A percentile compares a stretch with the other conserved stretches of the same genome.
Conservation (phyloP, 805 yeast species). For the Kuraishia cidri region DNA sequence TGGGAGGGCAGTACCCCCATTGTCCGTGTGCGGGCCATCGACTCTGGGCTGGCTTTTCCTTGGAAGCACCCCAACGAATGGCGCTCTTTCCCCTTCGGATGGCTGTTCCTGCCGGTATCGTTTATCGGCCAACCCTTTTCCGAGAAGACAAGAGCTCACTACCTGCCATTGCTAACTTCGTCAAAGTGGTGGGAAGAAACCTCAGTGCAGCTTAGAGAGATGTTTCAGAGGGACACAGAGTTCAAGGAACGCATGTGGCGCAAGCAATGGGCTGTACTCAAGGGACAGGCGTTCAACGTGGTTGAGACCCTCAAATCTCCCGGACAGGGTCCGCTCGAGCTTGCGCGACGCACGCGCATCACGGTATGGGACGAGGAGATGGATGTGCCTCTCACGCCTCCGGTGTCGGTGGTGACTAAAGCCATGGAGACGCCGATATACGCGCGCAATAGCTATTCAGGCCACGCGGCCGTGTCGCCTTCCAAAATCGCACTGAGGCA, state of each 20-base stretch:
- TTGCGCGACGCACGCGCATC: slow-evolving; percentile 49
- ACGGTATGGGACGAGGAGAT: slow-evolving; percentile 53
- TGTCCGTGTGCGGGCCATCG: slow-evolving; percentile 61
- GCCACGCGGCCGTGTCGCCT: too few species aligned
- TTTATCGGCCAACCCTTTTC: slow-evolving; percentile 65
- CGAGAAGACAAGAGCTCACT: slow-evolving; percentile 42
- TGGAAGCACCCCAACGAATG: slow-evolving; percentile 82
- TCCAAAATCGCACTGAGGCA: too few species aligned
- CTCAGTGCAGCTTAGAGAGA: slow-evolving; percentile 30
- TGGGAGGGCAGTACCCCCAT: slow-evolving; percentile 28
- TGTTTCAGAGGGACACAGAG: slow-evolving; percentile 48
- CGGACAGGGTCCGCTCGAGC: slow-evolving; percentile 59
- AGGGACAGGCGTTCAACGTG: slow-evolving; percentile 73
- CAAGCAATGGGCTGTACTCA: slow-evolving; percentile 60
- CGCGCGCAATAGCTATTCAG: too few species aligned
- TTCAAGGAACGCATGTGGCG: slow-evolving; percentile 60
- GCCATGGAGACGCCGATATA: too few species aligned
- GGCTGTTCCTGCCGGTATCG: slow-evolving; percentile 60
- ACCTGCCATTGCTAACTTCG: slow-evolving; percentile 49
- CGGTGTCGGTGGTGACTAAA: slow-evolving; percentile 23
- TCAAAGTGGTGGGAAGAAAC: slow-evolving; percentile 66
- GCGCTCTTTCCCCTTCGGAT: slow-evolving; percentile 73
- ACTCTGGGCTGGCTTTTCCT: slow-evolving; percentile 67
- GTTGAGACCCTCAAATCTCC: slow-evolving; percentile 52
- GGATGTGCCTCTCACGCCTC: slow-evolving; percentile 42